These are phyloP conservation scores for Trichoderma atroviride DNA, from an alignment of 2,329 filamentous ascomycete genomes.

Conservation along the genomic window DNA sequence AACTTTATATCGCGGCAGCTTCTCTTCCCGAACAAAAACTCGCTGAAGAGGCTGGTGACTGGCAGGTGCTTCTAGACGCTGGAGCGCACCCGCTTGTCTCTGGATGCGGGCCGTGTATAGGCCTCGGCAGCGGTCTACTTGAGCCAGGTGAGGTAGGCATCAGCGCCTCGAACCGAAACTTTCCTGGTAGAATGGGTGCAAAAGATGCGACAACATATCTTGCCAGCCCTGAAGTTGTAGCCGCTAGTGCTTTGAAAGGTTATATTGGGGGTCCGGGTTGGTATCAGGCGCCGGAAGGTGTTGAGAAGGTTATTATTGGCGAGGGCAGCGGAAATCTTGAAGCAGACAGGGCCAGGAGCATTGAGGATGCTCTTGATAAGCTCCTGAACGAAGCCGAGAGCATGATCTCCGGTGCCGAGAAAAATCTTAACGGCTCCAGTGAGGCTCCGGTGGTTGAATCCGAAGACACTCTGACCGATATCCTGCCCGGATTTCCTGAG, in stretches of 20 bases:
- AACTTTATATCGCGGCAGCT: conserved; percentile 89
- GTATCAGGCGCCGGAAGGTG: conserved; percentile 72
- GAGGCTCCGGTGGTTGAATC: not conserved
- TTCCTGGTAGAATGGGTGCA: conserved; percentile 83
- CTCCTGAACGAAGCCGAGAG: conserved; percentile 60
- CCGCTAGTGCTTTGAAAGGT: conserved; percentile 78
- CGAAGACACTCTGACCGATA: conserved; percentile 44
- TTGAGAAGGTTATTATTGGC: conserved; percentile 68
- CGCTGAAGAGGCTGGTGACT: conserved; percentile 81
- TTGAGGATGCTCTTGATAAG: conserved; percentile 72
- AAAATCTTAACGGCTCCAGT: not conserved
- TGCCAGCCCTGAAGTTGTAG: conserved; percentile 86
- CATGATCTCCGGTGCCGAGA: conserved; percentile 29
- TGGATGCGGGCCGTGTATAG: conserved; percentile 85
- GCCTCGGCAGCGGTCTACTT: conserved; percentile 74
- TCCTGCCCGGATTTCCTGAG: conserved; percentile 85
- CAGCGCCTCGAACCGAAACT: conserved; percentile 82
- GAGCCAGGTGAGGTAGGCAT: conserved; percentile 88
- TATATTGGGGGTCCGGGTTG: conserved; percentile 75
- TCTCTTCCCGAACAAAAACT: conserved; percentile 71
- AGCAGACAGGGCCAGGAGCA: conserved; percentile 65
- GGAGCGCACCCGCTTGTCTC: conserved; percentile 73
- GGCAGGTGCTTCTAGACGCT: conserved; percentile 79
- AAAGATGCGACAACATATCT: conserved; percentile 69
- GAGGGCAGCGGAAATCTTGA: conserved; percentile 69